A percentile compares a stretch with the other conserved stretches of the same genome.
These are phyloP conservation scores for Colletotrichum horii DNA, from an alignment of 2,329 filamentous ascomycete genomes.

Conservation along the genomic window DNA sequence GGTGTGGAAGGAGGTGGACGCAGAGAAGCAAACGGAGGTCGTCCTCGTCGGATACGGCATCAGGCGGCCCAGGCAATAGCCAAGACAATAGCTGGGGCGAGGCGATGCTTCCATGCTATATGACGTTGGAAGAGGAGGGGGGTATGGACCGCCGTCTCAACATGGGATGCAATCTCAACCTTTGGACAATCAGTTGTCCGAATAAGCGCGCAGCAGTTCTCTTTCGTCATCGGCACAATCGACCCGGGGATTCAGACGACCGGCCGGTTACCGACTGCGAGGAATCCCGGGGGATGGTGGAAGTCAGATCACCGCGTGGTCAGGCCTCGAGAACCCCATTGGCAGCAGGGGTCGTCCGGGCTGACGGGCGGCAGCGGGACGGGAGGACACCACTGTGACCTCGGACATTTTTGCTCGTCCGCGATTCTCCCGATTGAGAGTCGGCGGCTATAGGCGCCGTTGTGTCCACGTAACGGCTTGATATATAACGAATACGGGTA, in stretches of 20 bases:
- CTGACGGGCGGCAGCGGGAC: background rate
- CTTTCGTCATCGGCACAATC: background rate
- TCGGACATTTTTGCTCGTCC: slow-evolving; percentile 9
- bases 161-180: background rate
- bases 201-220: background rate
- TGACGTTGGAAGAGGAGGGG: background rate
- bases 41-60: slow-evolving; percentile 3
- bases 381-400: background rate
- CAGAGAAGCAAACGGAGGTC: background rate
- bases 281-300: background rate
- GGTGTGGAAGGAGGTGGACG: slow-evolving; percentile 37
- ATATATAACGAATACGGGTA: background rate
- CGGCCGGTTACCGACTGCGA: background rate
- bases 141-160: background rate
- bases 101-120: background rate
- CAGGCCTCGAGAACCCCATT: background rate
- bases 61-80: background rate
- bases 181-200: background rate
- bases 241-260: background rate
- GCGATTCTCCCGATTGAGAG: background rate
- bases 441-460: background rate
- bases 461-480: background rate
- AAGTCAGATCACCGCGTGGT: background rate
- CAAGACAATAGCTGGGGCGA: background rate
- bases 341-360: background rate